Evolutionary conservation across 2,329 filamentous ascomycete species (phyloP), one percentile per base, ranked within the genome.

Genomic region (Biscogniauxia mediterranea): DNA sequence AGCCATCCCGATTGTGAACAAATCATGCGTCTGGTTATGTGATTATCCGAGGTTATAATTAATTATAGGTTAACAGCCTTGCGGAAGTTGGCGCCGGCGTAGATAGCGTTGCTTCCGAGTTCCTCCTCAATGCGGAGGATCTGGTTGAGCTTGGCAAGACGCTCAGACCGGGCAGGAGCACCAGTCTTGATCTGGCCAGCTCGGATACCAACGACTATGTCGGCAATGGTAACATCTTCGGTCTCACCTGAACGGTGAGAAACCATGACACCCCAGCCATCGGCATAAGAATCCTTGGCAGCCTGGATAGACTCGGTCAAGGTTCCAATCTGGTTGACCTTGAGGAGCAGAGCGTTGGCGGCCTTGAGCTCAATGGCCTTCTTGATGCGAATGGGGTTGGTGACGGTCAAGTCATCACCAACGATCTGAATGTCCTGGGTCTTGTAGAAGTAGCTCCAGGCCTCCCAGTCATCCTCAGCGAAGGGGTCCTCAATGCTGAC

Each of bases 401-500:
- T 99, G 81, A 99, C 95, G 70, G 95, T 98, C 86, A 99, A 82
- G 78, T 99, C 95, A 77, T 99, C 95, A 84, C 89, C 95, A 70
- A 99, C 95, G 77, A 99, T 93, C 87, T 99, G 95, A 85, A 96
- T 93, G 81, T 97, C 89, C 77, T 92, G 93, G 74, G 92, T 95
- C 91, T 97, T 97, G 90, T 90, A 97, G 90, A 98, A 99, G 89
- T 98, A 97, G 88, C 92, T 96, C 95, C 95, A 99, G 66, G 95
- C 95, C 88, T 98, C 94, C 95, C 95, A 99, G 86, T 99, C 95
- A 76, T 98, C 95, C 88, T 99, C 95, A 68, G 92, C 94, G 82
- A 99, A 99, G 77, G 95, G 95, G 79, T 99, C 95, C 85, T 99
- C 95, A 73, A 99, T 98, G 80, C 88, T 92, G 82, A 98, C 92